phyloP scores from a whole-genome alignment of 257 asterid genomes.

The Solanum verrucosum region DNA sequence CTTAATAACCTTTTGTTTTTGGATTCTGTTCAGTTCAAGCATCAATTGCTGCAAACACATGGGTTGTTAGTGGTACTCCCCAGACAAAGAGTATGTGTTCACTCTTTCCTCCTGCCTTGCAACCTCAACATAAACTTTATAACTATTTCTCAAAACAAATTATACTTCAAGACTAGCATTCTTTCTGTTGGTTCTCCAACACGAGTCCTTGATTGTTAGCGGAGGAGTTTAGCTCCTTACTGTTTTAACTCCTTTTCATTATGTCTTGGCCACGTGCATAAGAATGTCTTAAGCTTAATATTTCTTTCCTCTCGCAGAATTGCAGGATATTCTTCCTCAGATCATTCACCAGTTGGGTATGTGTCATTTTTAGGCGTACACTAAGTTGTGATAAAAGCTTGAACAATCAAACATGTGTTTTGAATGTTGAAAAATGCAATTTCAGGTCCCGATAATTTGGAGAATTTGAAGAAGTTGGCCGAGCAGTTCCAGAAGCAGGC shows the following conservation, averaged over 20 bases:
- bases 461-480: constrained; percentile 68
- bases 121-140: not conserved
- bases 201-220: not conserved
- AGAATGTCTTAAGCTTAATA: not conserved
- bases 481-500: constrained; percentile 74
- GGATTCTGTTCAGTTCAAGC: constrained; percentile 48
- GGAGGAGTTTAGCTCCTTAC: not conserved
- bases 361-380: not conserved
- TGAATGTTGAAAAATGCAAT: not conserved
- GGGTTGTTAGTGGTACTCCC: constrained; percentile 83
- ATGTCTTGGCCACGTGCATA: too few species aligned
- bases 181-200: not conserved
- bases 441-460: constrained; percentile 79
- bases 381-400: not conserved
- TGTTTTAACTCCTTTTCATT: not conserved
- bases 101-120: not conserved
- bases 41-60: constrained; percentile 71
- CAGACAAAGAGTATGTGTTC: constrained; percentile 58
- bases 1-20: not conserved
- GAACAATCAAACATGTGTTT: not conserved
- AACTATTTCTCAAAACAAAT: not conserved
- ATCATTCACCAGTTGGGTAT: constrained; percentile 42
- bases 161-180: not conserved
- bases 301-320: constrained; percentile 24
- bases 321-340: constrained; percentile 48